These are phyloP conservation scores for Nicotiana knightiana DNA, from an alignment of 257 asterid genomes.

Conservation along the genomic window DNA sequence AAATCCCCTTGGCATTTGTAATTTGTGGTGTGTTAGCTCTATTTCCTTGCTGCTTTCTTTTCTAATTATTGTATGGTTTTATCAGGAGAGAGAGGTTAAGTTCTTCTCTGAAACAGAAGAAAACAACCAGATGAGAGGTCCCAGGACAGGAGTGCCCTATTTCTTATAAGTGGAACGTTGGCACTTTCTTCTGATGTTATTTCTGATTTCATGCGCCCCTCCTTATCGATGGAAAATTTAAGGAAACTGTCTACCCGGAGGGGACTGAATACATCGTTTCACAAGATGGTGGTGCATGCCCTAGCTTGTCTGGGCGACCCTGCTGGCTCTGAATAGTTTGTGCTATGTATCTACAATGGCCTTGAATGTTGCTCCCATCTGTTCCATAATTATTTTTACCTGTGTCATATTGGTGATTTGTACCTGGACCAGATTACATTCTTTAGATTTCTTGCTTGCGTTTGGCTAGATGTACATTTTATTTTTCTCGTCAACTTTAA, in stretches of 20 bases:
- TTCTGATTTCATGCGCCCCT: slow-evolving; percentile 7
- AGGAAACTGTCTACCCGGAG: neutral
- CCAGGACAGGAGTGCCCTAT: slow-evolving; percentile 97
- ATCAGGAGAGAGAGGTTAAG: slow-evolving; percentile 93
- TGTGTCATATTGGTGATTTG: slow-evolving; percentile 5
- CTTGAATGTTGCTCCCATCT: slow-evolving; percentile 6
- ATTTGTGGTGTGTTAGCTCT: neutral
- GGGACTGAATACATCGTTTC: slow-evolving; percentile 5
- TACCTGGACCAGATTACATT: slow-evolving; percentile 5
- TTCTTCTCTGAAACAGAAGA: slow-evolving; percentile 97
- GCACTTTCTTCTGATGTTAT: neutral
- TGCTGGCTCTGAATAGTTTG: slow-evolving; percentile 32
- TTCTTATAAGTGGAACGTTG: slow-evolving; percentile 44
- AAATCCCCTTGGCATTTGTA: neutral
- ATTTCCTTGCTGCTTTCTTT: neutral
- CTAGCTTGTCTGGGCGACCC: slow-evolving; percentile 11
- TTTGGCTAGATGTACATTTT: neutral
- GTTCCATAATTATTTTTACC: neutral
- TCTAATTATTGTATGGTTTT: neutral
- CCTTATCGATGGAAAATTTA: neutral
- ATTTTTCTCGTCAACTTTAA: neutral
- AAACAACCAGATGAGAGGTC: slow-evolving; percentile 99
- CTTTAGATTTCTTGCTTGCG: neutral
- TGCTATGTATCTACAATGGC: slow-evolving; percentile 28
- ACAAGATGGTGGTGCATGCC: slow-evolving; percentile 12